Base-by-base conservation (phyloP, 768 basidiomycete species). In the Auricularia sp. region DNA sequence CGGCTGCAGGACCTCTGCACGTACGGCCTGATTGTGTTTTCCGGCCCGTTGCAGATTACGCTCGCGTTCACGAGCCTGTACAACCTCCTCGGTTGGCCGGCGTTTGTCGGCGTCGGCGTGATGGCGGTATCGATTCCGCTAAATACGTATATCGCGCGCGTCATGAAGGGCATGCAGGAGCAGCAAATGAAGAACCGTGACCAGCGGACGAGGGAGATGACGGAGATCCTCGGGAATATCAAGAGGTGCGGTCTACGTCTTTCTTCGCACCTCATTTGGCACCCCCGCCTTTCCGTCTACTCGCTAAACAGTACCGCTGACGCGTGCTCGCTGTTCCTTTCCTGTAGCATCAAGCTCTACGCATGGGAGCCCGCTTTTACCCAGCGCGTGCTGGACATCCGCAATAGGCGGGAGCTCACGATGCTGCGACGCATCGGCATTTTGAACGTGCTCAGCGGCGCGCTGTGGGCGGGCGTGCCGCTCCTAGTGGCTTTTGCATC, bases 311-410 rank as follows among this genome's bases (percentile, higher is more conserved):
- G 29, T 29, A 29, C 29, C 29, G 29, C 29, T 62, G 16, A 44
- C n/a, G 8, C 33, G 21, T 10, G 3, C 39, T 0, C 6, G 5
- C 13, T 16, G n/a, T 3, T 2, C 69, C 51, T 18, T 3, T n/a
- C n/a, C 33, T n/a, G 11, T 65, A 91, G 90, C 68, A 92, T 94
- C 73, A 93, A 94, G 72, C 77, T 94, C 3, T 96, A 96, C 74
- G 92, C 90, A 2, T 98, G 96, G 96, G 96, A 98, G 76, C 84
- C 88, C 69, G 88, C 91, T 3, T 98, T 98, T 71, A 82, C 91
- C 35, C 81, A 86, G 62, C 87, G 86, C 64, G 82, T 98, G 36
- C 75, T 87, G n/a, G 80, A 84, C 24, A 89, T 94, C 2, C 81
- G 94, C 54, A 94, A 95, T 71, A 83, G 91, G 65, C 78, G 86